These are phyloP conservation scores for Magnolia kwangsiensis DNA, from an alignment of 164 flowering plant genomes.

Conservation along the genomic window DNA sequence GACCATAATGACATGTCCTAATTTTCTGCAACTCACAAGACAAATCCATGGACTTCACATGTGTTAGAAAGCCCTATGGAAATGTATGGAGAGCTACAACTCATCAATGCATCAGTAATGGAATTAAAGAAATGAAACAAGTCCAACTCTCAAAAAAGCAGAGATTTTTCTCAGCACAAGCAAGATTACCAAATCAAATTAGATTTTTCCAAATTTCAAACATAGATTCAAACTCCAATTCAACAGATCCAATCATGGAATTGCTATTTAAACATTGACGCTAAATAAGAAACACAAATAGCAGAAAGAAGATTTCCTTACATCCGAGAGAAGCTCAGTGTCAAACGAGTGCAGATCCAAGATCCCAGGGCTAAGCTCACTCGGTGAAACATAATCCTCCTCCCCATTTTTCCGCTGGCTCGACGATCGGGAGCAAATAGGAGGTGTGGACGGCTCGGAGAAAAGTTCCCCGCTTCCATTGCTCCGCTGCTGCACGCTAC, in stretches of 20 bases:
- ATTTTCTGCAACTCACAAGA: background rate
- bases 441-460: conserved; percentile 60
- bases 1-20: no score
- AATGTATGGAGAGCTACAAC: background rate
- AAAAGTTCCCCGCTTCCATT: conserved; percentile 51
- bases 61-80: background rate
- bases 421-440: conserved; percentile 33
- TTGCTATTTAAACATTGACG: background rate
- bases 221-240: background rate
- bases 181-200: background rate
- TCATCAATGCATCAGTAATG: background rate
- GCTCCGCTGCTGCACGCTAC: conserved; percentile 48
- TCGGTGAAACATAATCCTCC: conserved; percentile 39
- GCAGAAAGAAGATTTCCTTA: conserved; percentile 8
- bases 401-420: conserved; percentile 50
- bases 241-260: background rate
- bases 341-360: conserved; percentile 95
- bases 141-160: background rate
- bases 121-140: background rate
- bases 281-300: background rate
- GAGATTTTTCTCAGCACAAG: background rate
- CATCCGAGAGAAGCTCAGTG: conserved; percentile 82
- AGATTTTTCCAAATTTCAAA: background rate
- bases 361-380: conserved; percentile 78
- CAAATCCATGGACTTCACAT: background rate